These are phyloP conservation scores for Neolentinus lepideus DNA, from an alignment of 1,284 basidiomycete species.

Conservation along the genomic window DNA sequence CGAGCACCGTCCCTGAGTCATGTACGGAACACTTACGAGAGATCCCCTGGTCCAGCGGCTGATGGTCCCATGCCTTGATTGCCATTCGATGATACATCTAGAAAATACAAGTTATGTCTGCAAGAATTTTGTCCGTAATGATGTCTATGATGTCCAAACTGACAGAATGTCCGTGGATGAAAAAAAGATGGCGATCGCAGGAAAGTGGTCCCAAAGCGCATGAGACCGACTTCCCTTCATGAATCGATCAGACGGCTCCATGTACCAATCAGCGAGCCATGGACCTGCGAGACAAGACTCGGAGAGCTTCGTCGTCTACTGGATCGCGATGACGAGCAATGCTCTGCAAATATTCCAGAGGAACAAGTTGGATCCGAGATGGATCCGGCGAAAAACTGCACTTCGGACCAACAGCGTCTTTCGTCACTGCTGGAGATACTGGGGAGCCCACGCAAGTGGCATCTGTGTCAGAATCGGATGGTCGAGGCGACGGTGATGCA, in stretches of 20 bases:
- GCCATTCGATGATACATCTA: not conserved
- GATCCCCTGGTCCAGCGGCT: not conserved
- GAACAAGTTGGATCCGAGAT: not conserved
- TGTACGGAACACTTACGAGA: not conserved
- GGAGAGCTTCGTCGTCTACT: not conserved
- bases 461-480: not conserved
- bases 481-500: not conserved
- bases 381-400: not conserved
- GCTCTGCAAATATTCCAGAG: slow-evolving; percentile 1
- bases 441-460: not conserved
- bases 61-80: not conserved
- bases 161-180: not conserved
- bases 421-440: not conserved
- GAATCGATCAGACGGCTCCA: not conserved
- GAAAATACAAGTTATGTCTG: not conserved
- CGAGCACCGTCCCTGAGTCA: not conserved
- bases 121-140: not conserved
- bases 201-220: not conserved
- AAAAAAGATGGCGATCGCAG: not conserved
- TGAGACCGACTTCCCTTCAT: not conserved
- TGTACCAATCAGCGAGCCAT: not conserved
- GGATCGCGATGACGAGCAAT: not conserved
- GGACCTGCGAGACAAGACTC: not conserved
- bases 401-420: not conserved
- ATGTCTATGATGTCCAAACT: not conserved